Conservation (phyloP, 495 filamentous ascomycete genomes). For the Aspergillus affinis region DNA sequence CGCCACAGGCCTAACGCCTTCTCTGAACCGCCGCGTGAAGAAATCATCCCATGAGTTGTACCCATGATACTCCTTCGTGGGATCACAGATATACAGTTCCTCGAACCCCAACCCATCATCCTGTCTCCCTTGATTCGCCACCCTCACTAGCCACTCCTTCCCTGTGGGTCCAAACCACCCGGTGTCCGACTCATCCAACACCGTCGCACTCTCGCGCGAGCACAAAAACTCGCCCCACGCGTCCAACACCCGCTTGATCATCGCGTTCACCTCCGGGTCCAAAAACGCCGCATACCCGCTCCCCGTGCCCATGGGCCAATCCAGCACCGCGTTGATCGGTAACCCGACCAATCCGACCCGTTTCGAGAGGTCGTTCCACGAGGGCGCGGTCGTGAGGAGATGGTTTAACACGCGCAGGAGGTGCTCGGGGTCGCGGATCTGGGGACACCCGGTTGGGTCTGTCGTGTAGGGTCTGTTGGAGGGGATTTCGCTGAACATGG, state of each 20-base stretch:
- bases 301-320: slow-evolving; percentile 72
- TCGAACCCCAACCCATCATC: slow-evolving; percentile 13
- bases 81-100: slow-evolving; percentile 24
- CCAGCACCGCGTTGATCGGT: slow-evolving; percentile 66
- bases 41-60: slow-evolving; percentile 73
- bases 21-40: slow-evolving; percentile 63
- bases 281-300: slow-evolving; percentile 66
- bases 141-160: slow-evolving; percentile 25
- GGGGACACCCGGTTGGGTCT: slow-evolving; percentile 58
- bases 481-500: slow-evolving; percentile 71
- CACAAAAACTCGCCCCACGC: slow-evolving; percentile 63
- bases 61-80: slow-evolving; percentile 41
- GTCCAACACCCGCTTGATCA: slow-evolving; percentile 67
- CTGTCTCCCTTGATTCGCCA: slow-evolving; percentile 26
- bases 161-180: slow-evolving; percentile 63
- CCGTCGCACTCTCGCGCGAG: slow-evolving; percentile 56
- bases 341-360: slow-evolving; percentile 64
- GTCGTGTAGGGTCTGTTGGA: slow-evolving; percentile 50
- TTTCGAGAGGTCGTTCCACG: slow-evolving; percentile 53
- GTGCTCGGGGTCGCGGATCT: slow-evolving; percentile 63
- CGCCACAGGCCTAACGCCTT: slow-evolving; percentile 57
- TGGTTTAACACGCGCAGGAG: slow-evolving; percentile 66
- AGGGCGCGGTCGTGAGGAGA: slow-evolving; percentile 59
- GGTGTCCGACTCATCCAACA: slow-evolving; percentile 45
- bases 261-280: slow-evolving; percentile 63